phyloP scores from a whole-genome alignment of 2,329 filamentous ascomycete species.

The Penicillium thymicola region DNA sequence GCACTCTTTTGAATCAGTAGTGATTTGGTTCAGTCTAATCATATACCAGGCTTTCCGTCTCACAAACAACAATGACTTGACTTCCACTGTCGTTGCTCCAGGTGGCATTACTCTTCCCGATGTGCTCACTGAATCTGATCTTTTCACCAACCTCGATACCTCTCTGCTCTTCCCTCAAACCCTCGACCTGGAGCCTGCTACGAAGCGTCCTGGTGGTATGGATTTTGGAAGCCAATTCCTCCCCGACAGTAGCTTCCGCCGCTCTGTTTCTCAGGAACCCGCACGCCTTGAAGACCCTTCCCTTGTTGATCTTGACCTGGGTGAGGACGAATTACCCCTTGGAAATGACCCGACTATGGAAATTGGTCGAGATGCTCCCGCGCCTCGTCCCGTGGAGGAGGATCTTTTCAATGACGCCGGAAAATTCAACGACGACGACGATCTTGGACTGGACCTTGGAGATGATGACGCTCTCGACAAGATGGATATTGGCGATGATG shows the following conservation, averaged over 20 bases:
- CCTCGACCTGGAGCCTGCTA: slow-evolving; percentile 45
- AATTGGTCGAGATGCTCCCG: slow-evolving; percentile 80
- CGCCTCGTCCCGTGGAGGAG: slow-evolving; percentile 58
- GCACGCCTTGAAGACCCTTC: slow-evolving; percentile 63
- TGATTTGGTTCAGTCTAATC: slow-evolving; percentile 3
- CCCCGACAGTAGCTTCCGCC: slow-evolving; percentile 58
- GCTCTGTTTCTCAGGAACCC: slow-evolving; percentile 49
- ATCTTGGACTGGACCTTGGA: slow-evolving; percentile 47
- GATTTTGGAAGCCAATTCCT: slow-evolving; percentile 76
- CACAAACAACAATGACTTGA: slow-evolving; percentile 90
- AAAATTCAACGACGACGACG: slow-evolving; percentile 58
- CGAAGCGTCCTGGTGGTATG: slow-evolving; percentile 36
- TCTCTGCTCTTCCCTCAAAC: slow-evolving; percentile 77
- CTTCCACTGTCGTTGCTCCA: slow-evolving; percentile 74
- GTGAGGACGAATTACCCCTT: slow-evolving; percentile 63
- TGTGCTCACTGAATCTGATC: slow-evolving; percentile 86
- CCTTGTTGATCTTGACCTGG: slow-evolving; percentile 70
- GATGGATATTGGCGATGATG: slow-evolving; percentile 36
- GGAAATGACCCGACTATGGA: slow-evolving; percentile 70
- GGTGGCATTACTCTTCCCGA: slow-evolving; percentile 87
- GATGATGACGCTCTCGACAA: slow-evolving; percentile 44
- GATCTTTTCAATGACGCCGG: slow-evolving; percentile 60
- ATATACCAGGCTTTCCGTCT: slow-evolving; percentile 80
- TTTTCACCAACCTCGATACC: slow-evolving; percentile 79
- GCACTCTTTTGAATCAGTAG: slow-evolving; percentile 17